Conservation (phyloP, 2,329 filamentous ascomycete genomes). For the Ustulina deusta region DNA sequence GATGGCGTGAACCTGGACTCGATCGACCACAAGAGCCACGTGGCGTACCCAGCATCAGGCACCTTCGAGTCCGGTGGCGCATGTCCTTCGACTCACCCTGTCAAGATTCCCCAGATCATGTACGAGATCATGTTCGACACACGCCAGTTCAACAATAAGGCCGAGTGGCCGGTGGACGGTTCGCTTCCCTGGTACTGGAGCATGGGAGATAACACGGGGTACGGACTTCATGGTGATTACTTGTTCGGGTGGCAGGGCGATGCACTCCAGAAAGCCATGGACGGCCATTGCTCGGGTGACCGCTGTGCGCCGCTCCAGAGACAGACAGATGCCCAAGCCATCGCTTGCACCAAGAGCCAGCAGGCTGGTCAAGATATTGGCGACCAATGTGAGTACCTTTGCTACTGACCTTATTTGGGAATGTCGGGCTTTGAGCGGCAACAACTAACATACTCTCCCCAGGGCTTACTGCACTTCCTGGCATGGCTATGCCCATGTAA, state of each 20-base stretch:
- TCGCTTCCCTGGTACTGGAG: slow-evolving; percentile 50
- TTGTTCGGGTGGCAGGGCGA: slow-evolving; percentile 56
- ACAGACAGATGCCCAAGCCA: slow-evolving; percentile 49
- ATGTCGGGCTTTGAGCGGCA: background rate
- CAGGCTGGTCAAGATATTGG: slow-evolving; percentile 45
- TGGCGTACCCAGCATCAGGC: slow-evolving; percentile 48
- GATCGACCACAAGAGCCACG: slow-evolving; percentile 51
- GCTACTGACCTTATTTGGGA: background rate
- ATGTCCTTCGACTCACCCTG: slow-evolving; percentile 50
- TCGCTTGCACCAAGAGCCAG: slow-evolving; percentile 49
- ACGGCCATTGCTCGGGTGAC: slow-evolving; percentile 52
- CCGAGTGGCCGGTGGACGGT: slow-evolving; percentile 53
- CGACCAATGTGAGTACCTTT: slow-evolving; percentile 40
- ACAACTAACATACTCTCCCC: slow-evolving; percentile 21
- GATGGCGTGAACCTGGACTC: slow-evolving; percentile 52
- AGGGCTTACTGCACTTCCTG: slow-evolving; percentile 38
- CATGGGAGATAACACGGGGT: slow-evolving; percentile 53
- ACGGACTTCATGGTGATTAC: slow-evolving; percentile 55
- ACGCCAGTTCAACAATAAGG: slow-evolving; percentile 50
- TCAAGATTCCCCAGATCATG: slow-evolving; percentile 56
- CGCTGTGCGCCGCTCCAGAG: slow-evolving; percentile 49
- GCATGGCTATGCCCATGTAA: slow-evolving; percentile 37
- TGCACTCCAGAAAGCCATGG: slow-evolving; percentile 53
- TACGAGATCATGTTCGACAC: slow-evolving; percentile 59
- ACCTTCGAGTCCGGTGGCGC: slow-evolving; percentile 48